Conservation (phyloP, 1,284 basidiomycete genomes). For the Agroathelia rolfsii region DNA sequence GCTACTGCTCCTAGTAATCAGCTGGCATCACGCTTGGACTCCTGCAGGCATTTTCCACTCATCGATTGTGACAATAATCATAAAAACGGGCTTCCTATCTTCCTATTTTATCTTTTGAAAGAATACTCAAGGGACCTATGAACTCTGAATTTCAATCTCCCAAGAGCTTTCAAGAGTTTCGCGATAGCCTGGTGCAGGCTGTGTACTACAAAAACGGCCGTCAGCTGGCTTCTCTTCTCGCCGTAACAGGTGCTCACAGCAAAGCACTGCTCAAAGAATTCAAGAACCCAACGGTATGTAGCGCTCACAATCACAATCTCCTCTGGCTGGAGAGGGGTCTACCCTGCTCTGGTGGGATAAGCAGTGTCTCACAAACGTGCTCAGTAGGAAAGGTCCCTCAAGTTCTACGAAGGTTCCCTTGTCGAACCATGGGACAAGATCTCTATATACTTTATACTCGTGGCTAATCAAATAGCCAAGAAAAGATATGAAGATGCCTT, state of each 20-base stretch:
- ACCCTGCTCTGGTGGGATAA: background rate
- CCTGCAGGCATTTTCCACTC: too few relatives aligned
- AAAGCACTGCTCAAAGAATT: constrained; percentile 67
- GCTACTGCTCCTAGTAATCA: too few relatives aligned
- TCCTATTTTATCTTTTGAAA: too few relatives aligned
- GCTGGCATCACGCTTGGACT: too few relatives aligned
- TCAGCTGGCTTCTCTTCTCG: constrained; percentile 59
- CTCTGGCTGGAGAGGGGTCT: too few relatives aligned
- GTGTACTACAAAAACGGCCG: constrained; percentile 55
- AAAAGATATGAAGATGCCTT: constrained; percentile 62
- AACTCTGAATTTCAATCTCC: too few relatives aligned
- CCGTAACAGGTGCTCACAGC: constrained; percentile 62
- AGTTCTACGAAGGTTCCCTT: constrained; percentile 53
- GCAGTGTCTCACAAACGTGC: constrained; percentile 6
- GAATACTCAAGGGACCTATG: too few relatives aligned
- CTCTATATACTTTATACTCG: constrained; percentile 67
- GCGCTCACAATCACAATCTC: constrained; percentile 2
- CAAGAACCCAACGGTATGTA: constrained; percentile 51
- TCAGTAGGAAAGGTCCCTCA: constrained; percentile 37
- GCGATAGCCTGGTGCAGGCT: constrained; percentile 53
- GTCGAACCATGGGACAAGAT: constrained; percentile 75
- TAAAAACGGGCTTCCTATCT: too few relatives aligned
- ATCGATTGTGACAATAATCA: too few relatives aligned
- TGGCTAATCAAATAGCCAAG: constrained; percentile 57
- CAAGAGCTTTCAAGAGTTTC: too few relatives aligned